Evolutionary conservation across 129 eudicot genomes (phyloP), one percentile per base, ranked within the genome.

Genomic region (Ambrosia trifida): DNA sequence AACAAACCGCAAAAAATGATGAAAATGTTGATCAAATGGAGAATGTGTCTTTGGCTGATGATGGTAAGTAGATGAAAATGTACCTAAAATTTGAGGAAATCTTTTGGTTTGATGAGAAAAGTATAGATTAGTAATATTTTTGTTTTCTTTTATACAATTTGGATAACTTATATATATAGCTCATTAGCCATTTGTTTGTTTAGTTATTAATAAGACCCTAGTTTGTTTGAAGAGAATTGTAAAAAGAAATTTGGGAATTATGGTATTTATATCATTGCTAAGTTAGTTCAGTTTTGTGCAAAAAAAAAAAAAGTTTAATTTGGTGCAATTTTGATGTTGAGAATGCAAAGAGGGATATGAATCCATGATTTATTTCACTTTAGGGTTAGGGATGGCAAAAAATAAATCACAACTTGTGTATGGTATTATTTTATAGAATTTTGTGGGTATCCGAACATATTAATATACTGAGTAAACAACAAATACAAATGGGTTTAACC

Each of bases 21-120:
- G 82, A 66, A 44, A 83, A 80, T 49, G 83, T 54, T 51, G 81
- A 82, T 60, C 66, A 73, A 70, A 68, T 80, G 81, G 88, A 66
- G 64, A 60, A 72, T 16, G 80, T 80, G 31, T 78, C 72, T 4
- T 71, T 71, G 81, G 44, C 64, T 60, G 76, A 77, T 77, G 76
- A 77, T 24, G 72, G 66, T 68, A 76, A 76, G 74, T 76, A 76
- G 74, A 76, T 46, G 74, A 68, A 45, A 35, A 18, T 67, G 68
- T 35, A 50, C 66, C 33, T 69, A 35, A 46, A 57, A 20, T 19
- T 19, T 69, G 20, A 58, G 38, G 53, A 16, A 68, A 41, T 70
- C 44, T 40, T 70, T 40, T 70, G 66, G 67, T 78, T 70, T 52
- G 12, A 32, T 16, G 81, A 63, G 81, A 63, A 49, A 77, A 62